Evolutionary conservation across 768 basidiomycete species (phyloP).

Genomic region (Boletales sp.): DNA sequence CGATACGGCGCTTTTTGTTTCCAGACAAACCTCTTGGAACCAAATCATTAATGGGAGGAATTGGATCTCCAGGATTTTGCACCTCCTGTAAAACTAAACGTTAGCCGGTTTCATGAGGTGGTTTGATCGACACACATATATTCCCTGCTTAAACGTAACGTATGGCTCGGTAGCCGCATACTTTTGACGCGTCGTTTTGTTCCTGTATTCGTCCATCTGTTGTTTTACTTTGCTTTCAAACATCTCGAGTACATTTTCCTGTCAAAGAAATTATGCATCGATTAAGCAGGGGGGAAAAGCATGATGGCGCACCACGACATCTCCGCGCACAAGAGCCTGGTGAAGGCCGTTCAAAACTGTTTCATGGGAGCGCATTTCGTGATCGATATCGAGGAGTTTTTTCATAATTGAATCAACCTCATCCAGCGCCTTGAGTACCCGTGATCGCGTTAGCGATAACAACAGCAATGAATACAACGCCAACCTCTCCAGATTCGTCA

Average conservation of each 20-base stretch:
- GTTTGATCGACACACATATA: constrained; percentile 52
- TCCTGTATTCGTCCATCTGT: constrained; percentile 44
- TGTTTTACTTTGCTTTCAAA: constrained; percentile 50
- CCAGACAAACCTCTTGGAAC: constrained; percentile 58
- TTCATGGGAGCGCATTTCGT: constrained; percentile 58
- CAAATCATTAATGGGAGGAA: constrained; percentile 76
- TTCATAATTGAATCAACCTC: constrained; percentile 68
- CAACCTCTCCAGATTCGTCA: constrained; percentile 50
- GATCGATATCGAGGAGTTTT: constrained; percentile 61
- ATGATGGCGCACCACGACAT: constrained; percentile 50
- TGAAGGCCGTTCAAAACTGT: constrained; percentile 51
- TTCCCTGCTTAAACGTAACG: constrained; percentile 53
- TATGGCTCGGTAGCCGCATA: constrained; percentile 66
- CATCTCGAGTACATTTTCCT: constrained; percentile 50
- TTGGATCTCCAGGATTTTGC: constrained; percentile 57
- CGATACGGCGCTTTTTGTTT: too few species aligned
- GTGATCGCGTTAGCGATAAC: not conserved
- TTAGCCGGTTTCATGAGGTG: constrained; percentile 6
- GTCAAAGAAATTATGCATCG: not conserved
- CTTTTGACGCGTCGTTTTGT: constrained; percentile 73
- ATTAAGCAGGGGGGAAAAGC: not conserved
- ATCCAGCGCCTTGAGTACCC: constrained; percentile 42
- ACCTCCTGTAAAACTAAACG: constrained; percentile 48
- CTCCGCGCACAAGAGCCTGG: constrained; percentile 51
- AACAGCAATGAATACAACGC: constrained; percentile 8